These are phyloP conservation scores for Thalassiosira pacifica DNA, from an alignment of 352 stramenopile species.

Conservation along the genomic window DNA sequence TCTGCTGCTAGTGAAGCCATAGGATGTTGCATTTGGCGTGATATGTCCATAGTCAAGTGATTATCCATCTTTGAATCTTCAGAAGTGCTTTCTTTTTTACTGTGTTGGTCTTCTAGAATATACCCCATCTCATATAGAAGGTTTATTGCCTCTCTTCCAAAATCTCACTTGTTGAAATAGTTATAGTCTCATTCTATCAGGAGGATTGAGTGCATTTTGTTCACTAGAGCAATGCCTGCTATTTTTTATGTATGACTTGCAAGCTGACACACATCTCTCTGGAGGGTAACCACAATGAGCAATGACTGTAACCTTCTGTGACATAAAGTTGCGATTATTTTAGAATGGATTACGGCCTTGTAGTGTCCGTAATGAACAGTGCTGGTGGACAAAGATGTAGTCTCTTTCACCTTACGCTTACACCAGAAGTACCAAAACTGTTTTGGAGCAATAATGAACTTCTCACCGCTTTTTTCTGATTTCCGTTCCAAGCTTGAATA, in stretches of 20 bases:
- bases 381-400: conserved; percentile 2
- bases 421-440: conserved; percentile 14
- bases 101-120: neutral
- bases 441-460: neutral
- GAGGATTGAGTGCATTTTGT: conserved; percentile 42
- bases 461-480: neutral
- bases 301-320: neutral
- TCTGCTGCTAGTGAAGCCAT: neutral
- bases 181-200: no score
- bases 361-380: neutral
- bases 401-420: neutral
- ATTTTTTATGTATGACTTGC: conserved; percentile 31
- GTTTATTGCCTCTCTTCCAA: neutral
- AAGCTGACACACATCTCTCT: conserved; percentile 11
- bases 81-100: neutral
- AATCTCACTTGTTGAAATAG: no score
- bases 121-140: conserved; percentile 7
- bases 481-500: neutral
- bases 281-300: conserved; percentile 11
- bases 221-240: conserved; percentile 10
- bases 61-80: neutral
- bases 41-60: neutral
- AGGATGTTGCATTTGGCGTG: conserved; percentile 9
- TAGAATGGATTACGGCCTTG: no score
- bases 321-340: no score